Evolutionary conservation across 2,329 filamentous ascomycete species (phyloP).

Genomic region (Chaetomium strumarium): DNA sequence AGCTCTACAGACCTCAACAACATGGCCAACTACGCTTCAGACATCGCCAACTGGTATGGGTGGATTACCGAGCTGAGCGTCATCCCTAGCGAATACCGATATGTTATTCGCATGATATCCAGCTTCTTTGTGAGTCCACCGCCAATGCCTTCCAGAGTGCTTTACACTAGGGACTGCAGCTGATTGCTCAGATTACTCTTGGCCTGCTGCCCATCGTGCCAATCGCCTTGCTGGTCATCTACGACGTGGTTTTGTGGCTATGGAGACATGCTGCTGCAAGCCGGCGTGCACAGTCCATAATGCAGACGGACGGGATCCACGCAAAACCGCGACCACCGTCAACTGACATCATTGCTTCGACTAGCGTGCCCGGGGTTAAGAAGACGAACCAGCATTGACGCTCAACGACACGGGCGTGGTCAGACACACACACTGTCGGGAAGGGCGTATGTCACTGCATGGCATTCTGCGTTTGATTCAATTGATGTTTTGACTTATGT

Average conservation of each 20-base stretch:
- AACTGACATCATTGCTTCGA: not conserved
- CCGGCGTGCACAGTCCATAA: not conserved
- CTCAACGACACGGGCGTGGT: not conserved
- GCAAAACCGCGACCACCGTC: not conserved
- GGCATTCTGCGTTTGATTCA: not conserved
- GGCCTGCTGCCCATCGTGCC: constrained; percentile 44
- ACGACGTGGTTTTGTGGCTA: constrained; percentile 49
- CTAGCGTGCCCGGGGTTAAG: not conserved
- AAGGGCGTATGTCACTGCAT: not conserved
- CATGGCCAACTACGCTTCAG: constrained; percentile 11
- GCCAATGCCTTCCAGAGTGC: not conserved
- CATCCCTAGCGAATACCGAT: constrained; percentile 20
- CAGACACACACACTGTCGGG: not conserved
- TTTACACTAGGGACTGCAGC: not conserved
- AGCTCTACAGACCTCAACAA: not conserved
- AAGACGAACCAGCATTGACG: not conserved
- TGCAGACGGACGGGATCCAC: not conserved
- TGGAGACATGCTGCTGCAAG: constrained; percentile 38
- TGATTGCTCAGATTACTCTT: constrained; percentile 35
- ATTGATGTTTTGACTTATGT: not conserved
- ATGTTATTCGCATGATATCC: constrained; percentile 23
- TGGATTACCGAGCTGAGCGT: constrained; percentile 21
- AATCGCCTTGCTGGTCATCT: constrained; percentile 40
- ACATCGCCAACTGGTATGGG: constrained; percentile 15
- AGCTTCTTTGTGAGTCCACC: constrained; percentile 26